Evolutionary conservation across 1,284 basidiomycete genomes (phyloP).

Genomic region (Ganoderma resinaceum): DNA sequence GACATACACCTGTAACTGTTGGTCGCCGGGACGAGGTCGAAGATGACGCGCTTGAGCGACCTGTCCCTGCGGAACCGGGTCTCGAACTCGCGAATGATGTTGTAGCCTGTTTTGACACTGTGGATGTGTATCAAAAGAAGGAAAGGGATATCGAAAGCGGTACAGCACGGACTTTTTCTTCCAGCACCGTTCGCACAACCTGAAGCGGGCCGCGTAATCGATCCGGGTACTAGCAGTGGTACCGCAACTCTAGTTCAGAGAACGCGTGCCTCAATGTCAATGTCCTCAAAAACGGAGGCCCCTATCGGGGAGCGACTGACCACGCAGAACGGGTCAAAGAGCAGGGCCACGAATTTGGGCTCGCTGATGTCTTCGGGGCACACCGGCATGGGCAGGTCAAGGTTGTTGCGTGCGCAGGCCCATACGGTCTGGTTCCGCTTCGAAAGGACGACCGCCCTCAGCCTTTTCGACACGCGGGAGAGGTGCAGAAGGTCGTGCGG

Average conservation of each 20-base stretch:
- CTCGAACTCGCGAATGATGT: neutral
- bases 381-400: neutral
- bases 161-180: neutral
- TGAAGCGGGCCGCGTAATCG: constrained; percentile 6
- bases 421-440: constrained; percentile 1
- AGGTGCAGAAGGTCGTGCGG: constrained; percentile 39
- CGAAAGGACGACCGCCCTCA: neutral
- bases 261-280: neutral
- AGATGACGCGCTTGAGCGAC: neutral
- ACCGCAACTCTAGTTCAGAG: neutral
- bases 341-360: constrained; percentile 8
- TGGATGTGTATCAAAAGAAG: neutral
- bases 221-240: neutral
- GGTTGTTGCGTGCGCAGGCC: constrained; percentile 4
- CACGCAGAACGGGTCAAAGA: constrained; percentile 17
- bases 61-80: constrained; percentile 1
- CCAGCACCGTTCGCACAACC: constrained; percentile 9
- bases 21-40: constrained; percentile 1
- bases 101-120: neutral
- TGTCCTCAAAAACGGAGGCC: too few species aligned
- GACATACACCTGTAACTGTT: neutral
- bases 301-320: neutral
- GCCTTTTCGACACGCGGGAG: constrained; percentile 6
- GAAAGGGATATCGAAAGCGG: neutral
- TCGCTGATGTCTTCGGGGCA: constrained; percentile 7